Base-by-base conservation (phyloP, 805 yeast genomes). In the Ogataea paraovalis region DNA sequence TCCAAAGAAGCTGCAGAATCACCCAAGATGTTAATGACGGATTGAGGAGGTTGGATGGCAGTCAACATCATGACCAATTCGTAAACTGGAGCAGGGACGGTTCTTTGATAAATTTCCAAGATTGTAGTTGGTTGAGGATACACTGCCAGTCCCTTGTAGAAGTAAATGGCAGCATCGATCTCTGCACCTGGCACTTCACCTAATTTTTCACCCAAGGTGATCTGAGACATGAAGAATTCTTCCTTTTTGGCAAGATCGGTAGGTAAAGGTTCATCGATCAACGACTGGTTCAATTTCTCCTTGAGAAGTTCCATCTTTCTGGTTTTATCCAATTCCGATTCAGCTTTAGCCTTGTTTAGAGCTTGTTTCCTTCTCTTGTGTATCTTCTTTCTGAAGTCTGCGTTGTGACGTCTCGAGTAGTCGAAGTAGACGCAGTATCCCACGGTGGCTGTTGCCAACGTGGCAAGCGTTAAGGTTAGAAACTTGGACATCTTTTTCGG, bases 41-140 rank as follows among this genome's bases (percentile, higher is more conserved):
- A 80, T 47, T 82, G 78, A 27, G 98, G 97, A 41, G 97, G 97
- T 60, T 85, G 79, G 59, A 87, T 79, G 47, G 96, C 95, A 66
- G 92, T 83, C 90, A 91, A 83, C 78, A 85, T 78, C 58, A 90
- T 86, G 58, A 92, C 78, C 57, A 83, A 74, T 63, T 90, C 97
- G 65, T 89, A 83, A 48, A 91, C 83, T 41, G 79, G 82, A 63
- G 83, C 85, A 44, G 94, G 91, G 55, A 92, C 82, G 45, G 91
- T 78, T 74, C 86, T 86, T 74, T 92, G 97, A 72, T 88, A 92
- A 60, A 92, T 83, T 44, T 85, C 85, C 65, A 94, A 76, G 59
- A 94, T 80, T 61, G 89, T 97, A 47, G 95, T 84, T 50, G 99
- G 99, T 68, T 86, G 85, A 52, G 99, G 98, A 69, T 91, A 92